These are phyloP conservation scores for Fagopyrum esculentum DNA, from an alignment of 148 eudicot genomes.

Conservation along the genomic window DNA sequence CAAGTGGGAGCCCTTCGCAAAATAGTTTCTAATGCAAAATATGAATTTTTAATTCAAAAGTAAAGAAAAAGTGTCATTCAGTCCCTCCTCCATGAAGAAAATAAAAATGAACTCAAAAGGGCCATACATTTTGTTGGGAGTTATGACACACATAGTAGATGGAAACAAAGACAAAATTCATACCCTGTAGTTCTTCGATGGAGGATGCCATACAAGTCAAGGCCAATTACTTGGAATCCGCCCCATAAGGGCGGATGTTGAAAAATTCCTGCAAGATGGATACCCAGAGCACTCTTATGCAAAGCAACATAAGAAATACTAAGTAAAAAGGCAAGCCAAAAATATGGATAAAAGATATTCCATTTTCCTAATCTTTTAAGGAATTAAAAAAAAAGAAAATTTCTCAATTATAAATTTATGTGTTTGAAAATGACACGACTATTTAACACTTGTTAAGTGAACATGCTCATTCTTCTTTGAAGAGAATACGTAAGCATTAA, in stretches of 20 bases:
- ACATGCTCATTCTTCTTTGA: neutral
- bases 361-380: neutral
- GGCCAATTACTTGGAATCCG: constrained; percentile 22
- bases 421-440: neutral
- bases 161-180: neutral
- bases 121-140: neutral
- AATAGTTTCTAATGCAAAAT: too few relatives aligned
- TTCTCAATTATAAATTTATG: neutral
- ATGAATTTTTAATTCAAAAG: too few relatives aligned
- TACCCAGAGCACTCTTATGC: neutral
- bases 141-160: neutral
- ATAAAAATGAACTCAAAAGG: neutral
- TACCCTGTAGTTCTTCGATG: constrained; percentile 24
- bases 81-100: neutral
- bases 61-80: too few relatives aligned
- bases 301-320: neutral
- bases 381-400: neutral
- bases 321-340: neutral
- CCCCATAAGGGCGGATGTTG: constrained; percentile 22
- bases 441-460: neutral
- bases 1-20: too few relatives aligned
- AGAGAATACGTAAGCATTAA: neutral
- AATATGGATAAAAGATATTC: neutral
- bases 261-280: constrained; percentile 5
- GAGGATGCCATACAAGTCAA: constrained; percentile 17